These are phyloP conservation scores for Leccinum holopus DNA, from an alignment of 1,284 basidiomycete species.

Conservation along the genomic window DNA sequence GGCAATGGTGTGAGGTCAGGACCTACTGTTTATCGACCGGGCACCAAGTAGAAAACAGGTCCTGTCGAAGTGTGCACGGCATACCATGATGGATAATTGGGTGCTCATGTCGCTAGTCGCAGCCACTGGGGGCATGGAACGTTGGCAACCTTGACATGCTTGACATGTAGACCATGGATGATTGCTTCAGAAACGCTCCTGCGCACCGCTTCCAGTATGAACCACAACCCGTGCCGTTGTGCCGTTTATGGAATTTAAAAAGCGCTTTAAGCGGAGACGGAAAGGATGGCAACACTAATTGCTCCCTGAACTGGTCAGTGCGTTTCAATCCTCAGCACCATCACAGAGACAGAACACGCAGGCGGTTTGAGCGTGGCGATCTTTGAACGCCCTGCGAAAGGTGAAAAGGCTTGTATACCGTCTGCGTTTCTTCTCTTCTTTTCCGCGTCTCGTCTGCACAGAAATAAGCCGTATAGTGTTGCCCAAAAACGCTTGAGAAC, in stretches of 20 bases:
- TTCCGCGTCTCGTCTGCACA: constrained; percentile 43
- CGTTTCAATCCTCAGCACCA: constrained; percentile 40
- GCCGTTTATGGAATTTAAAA: constrained; percentile 26
- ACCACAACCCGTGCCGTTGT: constrained; percentile 24
- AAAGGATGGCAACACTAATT: constrained; percentile 28
- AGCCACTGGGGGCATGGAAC: background rate
- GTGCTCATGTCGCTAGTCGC: background rate
- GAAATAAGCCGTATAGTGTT: constrained; percentile 57
- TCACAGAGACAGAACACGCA: constrained; percentile 43
- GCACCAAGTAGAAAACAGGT: background rate
- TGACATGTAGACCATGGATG: constrained; percentile 23
- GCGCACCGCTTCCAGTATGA: constrained; percentile 24
- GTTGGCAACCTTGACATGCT: background rate
- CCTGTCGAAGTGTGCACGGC: background rate
- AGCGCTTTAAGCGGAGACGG: constrained; percentile 31
- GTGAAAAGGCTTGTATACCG: constrained; percentile 40
- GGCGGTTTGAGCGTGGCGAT: constrained; percentile 38
- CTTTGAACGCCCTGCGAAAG: constrained; percentile 39
- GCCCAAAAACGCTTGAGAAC: constrained; percentile 47
- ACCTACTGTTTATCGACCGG: constrained; percentile 10
- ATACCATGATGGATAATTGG: constrained; percentile 6
- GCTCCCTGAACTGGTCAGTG: constrained; percentile 33
- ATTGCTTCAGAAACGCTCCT: constrained; percentile 23
- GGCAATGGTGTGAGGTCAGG: background rate
- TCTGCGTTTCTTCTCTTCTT: constrained; percentile 37